Conservation (phyloP, 2,329 filamentous ascomycete species). For the Raffaelea albimanens region DNA sequence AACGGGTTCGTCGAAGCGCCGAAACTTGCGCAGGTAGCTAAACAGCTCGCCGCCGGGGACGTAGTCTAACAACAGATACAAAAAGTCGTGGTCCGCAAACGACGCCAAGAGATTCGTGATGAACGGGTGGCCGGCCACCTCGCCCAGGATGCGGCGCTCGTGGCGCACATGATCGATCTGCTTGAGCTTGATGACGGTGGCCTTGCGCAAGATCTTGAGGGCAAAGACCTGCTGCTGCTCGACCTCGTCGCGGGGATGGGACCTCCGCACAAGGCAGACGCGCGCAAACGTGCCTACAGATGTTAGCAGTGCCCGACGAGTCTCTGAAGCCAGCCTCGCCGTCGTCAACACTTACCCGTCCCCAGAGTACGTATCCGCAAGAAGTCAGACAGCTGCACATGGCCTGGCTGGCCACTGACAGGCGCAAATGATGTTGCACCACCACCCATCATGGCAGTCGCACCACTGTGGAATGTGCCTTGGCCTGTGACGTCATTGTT, state of each 20-base stretch:
- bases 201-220: constrained; percentile 68
- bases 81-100: constrained; percentile 68
- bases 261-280: constrained; percentile 66
- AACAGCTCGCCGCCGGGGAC: constrained; percentile 79
- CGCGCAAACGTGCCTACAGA: constrained; percentile 77
- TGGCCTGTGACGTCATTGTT: not conserved
- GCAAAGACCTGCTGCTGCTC: constrained; percentile 63
- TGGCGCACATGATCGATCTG: constrained; percentile 81
- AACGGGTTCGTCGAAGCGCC: constrained; percentile 69
- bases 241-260: constrained; percentile 33
- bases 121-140: constrained; percentile 73
- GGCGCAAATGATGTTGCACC: too few species aligned
- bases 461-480: too few species aligned
- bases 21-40: constrained; percentile 67
- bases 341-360: constrained; percentile 60
- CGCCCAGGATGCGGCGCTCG: constrained; percentile 68
- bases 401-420: too few species aligned
- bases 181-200: constrained; percentile 70
- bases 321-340: constrained; percentile 25
- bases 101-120: constrained; percentile 71
- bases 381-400: constrained; percentile 49
- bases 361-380: constrained; percentile 65
- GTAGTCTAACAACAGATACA: constrained; percentile 79
- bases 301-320: too few species aligned
- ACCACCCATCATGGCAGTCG: too few species aligned